These are phyloP conservation scores for Claviceps arundinis DNA, from an alignment of 2,329 filamentous ascomycete genomes.

Conservation along the genomic window DNA sequence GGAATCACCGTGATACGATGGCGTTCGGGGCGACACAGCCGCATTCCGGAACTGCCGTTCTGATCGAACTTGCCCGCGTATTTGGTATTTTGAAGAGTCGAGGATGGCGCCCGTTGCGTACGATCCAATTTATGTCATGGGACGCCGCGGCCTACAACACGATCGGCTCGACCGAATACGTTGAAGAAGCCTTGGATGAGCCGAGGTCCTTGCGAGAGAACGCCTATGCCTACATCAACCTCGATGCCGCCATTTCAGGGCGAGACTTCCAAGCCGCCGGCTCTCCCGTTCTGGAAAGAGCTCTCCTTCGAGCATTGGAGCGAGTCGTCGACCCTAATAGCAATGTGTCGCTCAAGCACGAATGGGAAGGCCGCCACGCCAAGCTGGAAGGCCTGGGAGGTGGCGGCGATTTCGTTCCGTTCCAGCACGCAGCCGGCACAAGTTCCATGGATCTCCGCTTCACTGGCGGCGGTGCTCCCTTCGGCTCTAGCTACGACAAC, in stretches of 20 bases:
- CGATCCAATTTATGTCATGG: constrained; percentile 95
- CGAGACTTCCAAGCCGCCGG: constrained; percentile 62
- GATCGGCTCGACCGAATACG: constrained; percentile 87
- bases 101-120: constrained; percentile 86
- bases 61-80: constrained; percentile 77
- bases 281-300: constrained; percentile 64
- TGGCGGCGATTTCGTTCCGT: constrained; percentile 74
- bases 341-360: constrained; percentile 58
- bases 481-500: constrained; percentile 79
- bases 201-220: constrained; percentile 46
- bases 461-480: constrained; percentile 50
- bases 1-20: constrained; percentile 90
- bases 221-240: constrained; percentile 80
- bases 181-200: constrained; percentile 65
- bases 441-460: constrained; percentile 82
- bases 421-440: constrained; percentile 81
- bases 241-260: constrained; percentile 72
- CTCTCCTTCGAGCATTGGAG: constrained; percentile 59
- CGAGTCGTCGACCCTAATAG: constrained; percentile 58
- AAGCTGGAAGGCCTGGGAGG: constrained; percentile 57
- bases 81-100: constrained; percentile 64
- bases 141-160: constrained; percentile 88
- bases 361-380: constrained; percentile 57
- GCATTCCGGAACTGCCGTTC: constrained; percentile 76
- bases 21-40: constrained; percentile 78